Percentiles rank a stretch among this genome's conserved stretches.
phyloP scores from a whole-genome alignment of 768 basidiomycete genomes.

The Kwoniella botswanensis region DNA sequence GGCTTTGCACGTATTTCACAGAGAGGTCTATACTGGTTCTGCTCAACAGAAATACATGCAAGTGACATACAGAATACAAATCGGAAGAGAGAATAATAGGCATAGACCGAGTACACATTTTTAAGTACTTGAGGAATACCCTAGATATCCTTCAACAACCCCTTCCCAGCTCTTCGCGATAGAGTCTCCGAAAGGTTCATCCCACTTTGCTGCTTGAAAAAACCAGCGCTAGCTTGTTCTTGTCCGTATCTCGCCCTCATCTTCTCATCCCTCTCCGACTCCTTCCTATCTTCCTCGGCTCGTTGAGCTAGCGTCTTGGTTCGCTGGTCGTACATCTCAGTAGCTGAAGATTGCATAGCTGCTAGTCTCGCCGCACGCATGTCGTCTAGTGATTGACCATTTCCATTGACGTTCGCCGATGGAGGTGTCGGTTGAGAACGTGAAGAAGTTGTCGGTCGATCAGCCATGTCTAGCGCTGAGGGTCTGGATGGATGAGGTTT shows the following conservation, averaged over 20 bases:
- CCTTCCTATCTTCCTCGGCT: constrained; percentile 77
- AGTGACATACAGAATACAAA: background rate
- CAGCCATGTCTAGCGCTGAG: constrained; percentile 46
- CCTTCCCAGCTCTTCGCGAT: constrained; percentile 54
- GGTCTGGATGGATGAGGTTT: constrained; percentile 58
- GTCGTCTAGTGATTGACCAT: constrained; percentile 39
- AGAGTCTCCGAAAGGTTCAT: constrained; percentile 56
- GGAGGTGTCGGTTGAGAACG: background rate
- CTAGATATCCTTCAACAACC: constrained; percentile 54
- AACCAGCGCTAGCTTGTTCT: constrained; percentile 77
- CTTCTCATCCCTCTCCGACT: constrained; percentile 73
- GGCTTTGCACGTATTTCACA: too few species aligned
- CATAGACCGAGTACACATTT: background rate
- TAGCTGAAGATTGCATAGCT: constrained; percentile 80
- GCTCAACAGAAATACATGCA: background rate
- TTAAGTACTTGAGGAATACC: background rate
- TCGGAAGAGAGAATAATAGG: too few species aligned
- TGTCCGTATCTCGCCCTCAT: constrained; percentile 64
- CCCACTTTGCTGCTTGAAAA: constrained; percentile 74
- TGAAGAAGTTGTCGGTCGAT: constrained; percentile 35
- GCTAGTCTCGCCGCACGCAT: constrained; percentile 81
- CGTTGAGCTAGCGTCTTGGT: constrained; percentile 72
- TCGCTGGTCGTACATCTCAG: constrained; percentile 70
- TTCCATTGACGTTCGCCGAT: background rate
- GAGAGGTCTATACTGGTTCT: background rate